phyloP scores from a whole-genome alignment of 768 basidiomycete species.

The Russula foetens region DNA sequence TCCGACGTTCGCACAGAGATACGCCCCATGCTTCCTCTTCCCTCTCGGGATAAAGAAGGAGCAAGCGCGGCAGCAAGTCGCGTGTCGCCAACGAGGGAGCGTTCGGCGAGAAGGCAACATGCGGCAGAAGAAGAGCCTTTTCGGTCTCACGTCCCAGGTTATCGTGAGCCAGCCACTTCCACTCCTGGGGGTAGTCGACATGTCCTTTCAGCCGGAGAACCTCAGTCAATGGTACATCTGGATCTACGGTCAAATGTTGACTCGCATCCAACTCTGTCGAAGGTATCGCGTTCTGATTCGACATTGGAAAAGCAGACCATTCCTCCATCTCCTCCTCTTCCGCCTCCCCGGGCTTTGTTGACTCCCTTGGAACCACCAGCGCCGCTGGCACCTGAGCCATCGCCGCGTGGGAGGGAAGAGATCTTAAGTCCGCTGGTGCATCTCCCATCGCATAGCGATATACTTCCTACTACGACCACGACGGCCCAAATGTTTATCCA shows the following conservation, averaged over 20 bases:
- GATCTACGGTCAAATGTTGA: neutral
- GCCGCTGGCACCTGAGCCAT: neutral
- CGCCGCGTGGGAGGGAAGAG: neutral
- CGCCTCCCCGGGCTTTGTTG: neutral
- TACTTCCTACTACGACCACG: neutral
- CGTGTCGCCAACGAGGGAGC: slow-evolving; percentile 4
- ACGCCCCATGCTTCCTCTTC: neutral
- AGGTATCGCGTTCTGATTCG: neutral
- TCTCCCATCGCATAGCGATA: neutral
- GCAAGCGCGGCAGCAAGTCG: neutral
- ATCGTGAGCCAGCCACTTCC: neutral
- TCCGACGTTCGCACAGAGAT: slow-evolving; percentile 9
- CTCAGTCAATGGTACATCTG: neutral
- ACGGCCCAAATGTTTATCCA: neutral
- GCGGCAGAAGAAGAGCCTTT: neutral
- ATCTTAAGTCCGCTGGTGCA: neutral
- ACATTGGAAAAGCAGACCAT: neutral
- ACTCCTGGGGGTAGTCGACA: neutral
- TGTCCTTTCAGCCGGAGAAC: neutral
- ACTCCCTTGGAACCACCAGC: neutral
- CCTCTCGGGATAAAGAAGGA: slow-evolving; percentile 1
- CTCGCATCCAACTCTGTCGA: neutral
- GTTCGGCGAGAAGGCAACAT: neutral
- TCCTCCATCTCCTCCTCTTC: neutral
- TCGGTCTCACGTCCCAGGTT: neutral